These are phyloP conservation scores for Wallacemonas rigidus DNA, from an alignment of 208 protist genomes.

Conservation along the genomic window DNA sequence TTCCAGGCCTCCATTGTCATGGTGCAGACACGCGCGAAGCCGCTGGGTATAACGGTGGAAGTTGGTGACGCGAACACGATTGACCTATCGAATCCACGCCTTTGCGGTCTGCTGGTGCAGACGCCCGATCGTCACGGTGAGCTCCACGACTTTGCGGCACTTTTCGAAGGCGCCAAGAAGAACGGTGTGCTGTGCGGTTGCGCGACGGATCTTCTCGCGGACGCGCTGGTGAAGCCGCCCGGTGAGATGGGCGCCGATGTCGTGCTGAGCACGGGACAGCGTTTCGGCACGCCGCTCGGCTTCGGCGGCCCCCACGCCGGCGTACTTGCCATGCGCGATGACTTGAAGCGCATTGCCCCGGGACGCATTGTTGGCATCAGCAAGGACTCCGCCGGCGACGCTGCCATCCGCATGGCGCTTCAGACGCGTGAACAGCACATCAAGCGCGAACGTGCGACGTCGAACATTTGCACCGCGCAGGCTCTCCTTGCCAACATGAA, in stretches of 20 bases:
- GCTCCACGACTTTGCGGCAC: slow-evolving; percentile 77
- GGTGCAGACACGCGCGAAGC: slow-evolving; percentile 69
- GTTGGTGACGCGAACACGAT: slow-evolving; percentile 74
- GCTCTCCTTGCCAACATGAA: slow-evolving; percentile 97
- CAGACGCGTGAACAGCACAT: slow-evolving; percentile 99
- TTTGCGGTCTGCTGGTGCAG: slow-evolving; percentile 94
- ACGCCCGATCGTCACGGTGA: slow-evolving; percentile 91
- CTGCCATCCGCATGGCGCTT: slow-evolving; percentile 96
- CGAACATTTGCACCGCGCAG: slow-evolving; percentile 98
- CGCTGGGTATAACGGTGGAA: slow-evolving; percentile 88
- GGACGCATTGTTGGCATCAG: slow-evolving; percentile 97
- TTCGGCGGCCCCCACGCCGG: slow-evolving; percentile 98
- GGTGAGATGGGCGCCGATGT: slow-evolving; percentile 96
- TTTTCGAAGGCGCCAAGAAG: slow-evolving; percentile 70
- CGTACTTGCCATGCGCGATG: slow-evolving; percentile 93
- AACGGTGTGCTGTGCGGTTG: slow-evolving; percentile 73
- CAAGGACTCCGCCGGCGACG: slow-evolving; percentile 88
- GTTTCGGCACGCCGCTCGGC: slow-evolving; percentile 95
- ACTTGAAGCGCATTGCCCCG: slow-evolving; percentile 91
- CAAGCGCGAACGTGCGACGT: slow-evolving; percentile 94
- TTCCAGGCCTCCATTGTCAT: slow-evolving; percentile 73
- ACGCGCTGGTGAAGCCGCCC: slow-evolving; percentile 91
- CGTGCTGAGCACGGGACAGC: slow-evolving; percentile 92
- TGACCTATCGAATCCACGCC: slow-evolving; percentile 53
- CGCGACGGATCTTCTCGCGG: slow-evolving; percentile 94